Evolutionary conservation across 1,139 yeast genomes (phyloP).

Genomic region (Nakaseomyces glabratus): DNA sequence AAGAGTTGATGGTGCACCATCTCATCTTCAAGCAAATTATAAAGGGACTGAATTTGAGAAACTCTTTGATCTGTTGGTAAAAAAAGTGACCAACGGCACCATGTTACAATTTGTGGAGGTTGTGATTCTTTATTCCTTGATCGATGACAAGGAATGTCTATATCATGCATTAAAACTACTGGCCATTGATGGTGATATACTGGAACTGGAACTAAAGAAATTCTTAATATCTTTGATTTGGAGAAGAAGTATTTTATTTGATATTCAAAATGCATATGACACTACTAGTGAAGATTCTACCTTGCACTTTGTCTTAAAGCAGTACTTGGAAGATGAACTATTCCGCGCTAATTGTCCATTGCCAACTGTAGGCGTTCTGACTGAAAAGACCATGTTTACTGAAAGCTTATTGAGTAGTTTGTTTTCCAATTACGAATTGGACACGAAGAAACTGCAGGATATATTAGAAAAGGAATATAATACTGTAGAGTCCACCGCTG

Average conservation of each 20-base stretch:
- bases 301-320: conserved; percentile 39
- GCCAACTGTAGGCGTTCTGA: conserved; percentile 22
- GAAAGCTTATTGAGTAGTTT: conserved; percentile 19
- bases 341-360: conserved; percentile 25
- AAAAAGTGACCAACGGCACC: conserved; percentile 24
- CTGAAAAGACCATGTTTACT: conserved; percentile 14
- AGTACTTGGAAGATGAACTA: conserved; percentile 30
- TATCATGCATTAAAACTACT: conserved; percentile 38
- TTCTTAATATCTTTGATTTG: conserved; percentile 40
- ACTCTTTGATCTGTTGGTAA: conserved; percentile 14
- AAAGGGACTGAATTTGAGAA: conserved; percentile 13
- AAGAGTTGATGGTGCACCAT: neutral
- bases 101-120: conserved; percentile 41
- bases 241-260: conserved; percentile 49
- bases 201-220: conserved; percentile 29
- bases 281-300: conserved; percentile 39
- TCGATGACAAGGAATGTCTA: conserved; percentile 35
- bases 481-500: conserved; percentile 19
- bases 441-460: conserved; percentile 20
- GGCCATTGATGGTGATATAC: conserved; percentile 28
- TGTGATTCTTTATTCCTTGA: conserved; percentile 48
- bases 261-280: conserved; percentile 46
- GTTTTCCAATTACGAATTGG: conserved; percentile 19
- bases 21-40: neutral
- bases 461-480: conserved; percentile 27